Evolutionary conservation across 2,329 filamentous ascomycete genomes (phyloP), one percentile per base, ranked within the genome.

Genomic region (Colletotrichum noveboracense): DNA sequence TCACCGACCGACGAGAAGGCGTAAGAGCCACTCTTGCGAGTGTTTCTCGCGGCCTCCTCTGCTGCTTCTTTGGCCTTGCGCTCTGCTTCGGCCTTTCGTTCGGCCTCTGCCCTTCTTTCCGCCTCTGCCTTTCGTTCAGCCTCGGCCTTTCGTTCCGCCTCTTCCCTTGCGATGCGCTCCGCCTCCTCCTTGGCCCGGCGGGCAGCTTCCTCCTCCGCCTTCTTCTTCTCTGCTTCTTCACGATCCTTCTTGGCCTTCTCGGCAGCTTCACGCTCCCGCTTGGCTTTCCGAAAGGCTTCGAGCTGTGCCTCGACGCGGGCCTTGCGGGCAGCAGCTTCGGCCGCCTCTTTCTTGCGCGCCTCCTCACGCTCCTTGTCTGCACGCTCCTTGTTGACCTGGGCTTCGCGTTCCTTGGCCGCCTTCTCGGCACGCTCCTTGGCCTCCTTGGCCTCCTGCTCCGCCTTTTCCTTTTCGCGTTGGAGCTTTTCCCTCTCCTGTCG

Each of bases 1-100:
- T 95, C 93, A 66, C 93, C 93, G 26, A 93, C 90, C 36, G 91
- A 89, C 70, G 90, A 91, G 84, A 87, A 93, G 73, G 92, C 91
- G 80, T 93, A 93, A n/a, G 88, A 87, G 78, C 87, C 88, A 55
- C 86, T 84, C 76, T 87, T 87, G 76, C 89, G 86, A 60, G 79
- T 73, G 64, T 82, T 80, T 62, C 79, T 82, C 36, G 69, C 74
- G 66, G 80, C 75, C 76, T 79, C 77, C 77, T 81, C 79, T 38
- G 80, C 77, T 26, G 79, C 81, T 24, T 52, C 43, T 52, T 52
- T 21, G n/a, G 43, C 43, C 43, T 52, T 52, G 43, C 43, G 43
- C 43, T 52, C 43, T 52, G 43, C 43, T 38, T 83, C 85, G 80
- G 81, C 80, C 78, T 82, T 81, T 76, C 78, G 83, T 69, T 80